These are phyloP conservation scores for Melampsora abietis-canadensis DNA, from an alignment of 1,284 basidiomycete species.

Conservation along the genomic window DNA sequence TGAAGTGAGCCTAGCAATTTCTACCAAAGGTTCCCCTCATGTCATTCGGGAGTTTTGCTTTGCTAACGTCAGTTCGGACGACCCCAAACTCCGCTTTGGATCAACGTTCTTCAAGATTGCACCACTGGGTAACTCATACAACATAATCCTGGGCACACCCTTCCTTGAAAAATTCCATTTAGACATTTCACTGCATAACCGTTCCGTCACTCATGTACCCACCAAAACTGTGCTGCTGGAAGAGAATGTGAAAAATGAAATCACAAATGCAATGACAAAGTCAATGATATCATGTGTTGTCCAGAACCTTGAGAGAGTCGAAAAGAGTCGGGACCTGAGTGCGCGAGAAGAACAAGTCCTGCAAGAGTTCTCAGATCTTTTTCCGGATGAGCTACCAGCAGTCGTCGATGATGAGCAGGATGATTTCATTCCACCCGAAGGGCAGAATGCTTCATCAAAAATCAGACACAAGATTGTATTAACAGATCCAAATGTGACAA, in stretches of 20 bases:
- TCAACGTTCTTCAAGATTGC: no score
- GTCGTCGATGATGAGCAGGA: neutral
- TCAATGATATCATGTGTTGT: no score
- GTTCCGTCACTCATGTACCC: neutral
- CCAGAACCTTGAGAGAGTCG: no score
- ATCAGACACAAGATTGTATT: neutral
- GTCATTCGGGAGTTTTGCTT: no score
- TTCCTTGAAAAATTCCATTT: slow-evolving; percentile 3
- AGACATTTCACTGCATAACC: neutral
- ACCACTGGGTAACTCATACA: neutral
- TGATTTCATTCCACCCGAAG: neutral
- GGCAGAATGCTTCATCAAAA: neutral
- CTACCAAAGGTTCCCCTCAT: no score
- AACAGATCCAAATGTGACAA: slow-evolving; percentile 16
- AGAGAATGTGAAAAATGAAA: no score
- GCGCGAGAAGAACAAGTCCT: neutral
- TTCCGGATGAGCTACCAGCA: neutral
- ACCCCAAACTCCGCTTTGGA: no score
- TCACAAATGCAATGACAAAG: no score
- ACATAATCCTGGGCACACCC: slow-evolving; percentile 4
- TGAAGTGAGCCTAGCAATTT: no score
- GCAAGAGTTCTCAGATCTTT: neutral
- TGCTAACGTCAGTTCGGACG: no score
- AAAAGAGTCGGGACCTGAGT: no score
- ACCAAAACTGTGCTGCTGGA: neutral